Evolutionary conservation across 106 monocot genomes (phyloP), one percentile per base, ranked within the genome.

Genomic region (Iris macrosiphon): DNA sequence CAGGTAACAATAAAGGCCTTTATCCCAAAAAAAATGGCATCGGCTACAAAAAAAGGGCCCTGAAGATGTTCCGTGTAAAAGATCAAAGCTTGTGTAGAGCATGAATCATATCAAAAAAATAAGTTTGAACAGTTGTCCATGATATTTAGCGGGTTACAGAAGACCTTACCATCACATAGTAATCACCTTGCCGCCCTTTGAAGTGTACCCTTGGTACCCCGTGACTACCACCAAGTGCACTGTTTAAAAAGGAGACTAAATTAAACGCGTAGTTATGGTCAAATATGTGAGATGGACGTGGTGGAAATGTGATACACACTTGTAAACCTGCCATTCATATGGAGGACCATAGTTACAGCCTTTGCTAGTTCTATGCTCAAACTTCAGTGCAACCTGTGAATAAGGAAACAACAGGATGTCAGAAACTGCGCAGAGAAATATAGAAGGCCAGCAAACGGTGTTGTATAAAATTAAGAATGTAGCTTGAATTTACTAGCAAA

Each of bases 321-420:
- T 69, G 54, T 88, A 88, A 29, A 88, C 88, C 62, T 88, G 83
- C 88, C 88, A 88, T 49, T 88, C 88, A 55, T 79, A 73, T 46
- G 88, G 88, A 63, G 88, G 88, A 26, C 88, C 88, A 59, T 88
- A 83, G 29, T 66, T 88, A 52, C 88, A 88, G 14, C 88, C 83
- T 67, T 88, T 88, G 49, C 83, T 89, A 37, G 47, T 89, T 14
- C 73, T 58, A 41, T 83, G 83, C 64, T 89, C 83, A 65, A 89
- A 79, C 55, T 85, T 85, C n/a, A 85, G 48, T 32, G 85, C 85
- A 52, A 85, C 85, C 85, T 85, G 37, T 29, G 37, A 21, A 47
- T 3, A 23, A 33, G 39, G 37, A 61, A 40, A n/a, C n/a, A n/a
- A n/a, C n/a, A n/a, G n/a, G n/a, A n/a, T n/a, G n/a, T n/a, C n/a